Percentiles rank a stretch among this genome's conserved stretches.
phyloP scores from a whole-genome alignment of 2,329 filamentous ascomycete genomes.

The Thielaviopsis ethacetica region DNA sequence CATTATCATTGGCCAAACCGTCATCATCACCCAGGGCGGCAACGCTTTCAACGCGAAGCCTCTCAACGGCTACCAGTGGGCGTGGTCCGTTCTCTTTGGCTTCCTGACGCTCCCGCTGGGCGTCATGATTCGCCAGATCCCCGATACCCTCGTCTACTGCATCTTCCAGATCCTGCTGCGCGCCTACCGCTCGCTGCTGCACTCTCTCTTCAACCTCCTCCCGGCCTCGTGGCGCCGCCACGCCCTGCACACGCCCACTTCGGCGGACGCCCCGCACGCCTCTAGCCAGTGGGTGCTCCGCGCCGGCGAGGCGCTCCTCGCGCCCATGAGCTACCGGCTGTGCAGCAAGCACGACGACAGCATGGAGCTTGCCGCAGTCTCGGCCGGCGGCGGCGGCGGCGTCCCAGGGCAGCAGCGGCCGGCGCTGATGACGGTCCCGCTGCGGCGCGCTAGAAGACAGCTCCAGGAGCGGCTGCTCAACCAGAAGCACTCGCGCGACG shows the following conservation, averaged over 20 bases:
- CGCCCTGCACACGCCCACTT: constrained; percentile 9
- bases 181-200: constrained; percentile 12
- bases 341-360: constrained; percentile 14
- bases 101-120: constrained; percentile 48
- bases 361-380: background rate
- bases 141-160: constrained; percentile 20
- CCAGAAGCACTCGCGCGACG: constrained; percentile 7
- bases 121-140: constrained; percentile 25
- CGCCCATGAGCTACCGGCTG: constrained; percentile 15
- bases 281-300: constrained; percentile 15
- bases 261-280: constrained; percentile 10
- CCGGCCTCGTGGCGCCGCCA: constrained; percentile 11
- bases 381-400: background rate
- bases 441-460: constrained; percentile 6
- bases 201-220: constrained; percentile 11
- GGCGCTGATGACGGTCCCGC: constrained; percentile 7
- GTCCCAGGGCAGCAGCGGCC: constrained; percentile 1
- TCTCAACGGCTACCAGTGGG: constrained; percentile 52
- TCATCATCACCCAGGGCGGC: constrained; percentile 57
- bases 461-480: constrained; percentile 4
- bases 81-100: constrained; percentile 51
- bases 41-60: constrained; percentile 46
- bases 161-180: constrained; percentile 17
- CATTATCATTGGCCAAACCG: constrained; percentile 52
- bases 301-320: constrained; percentile 14